Evolutionary conservation across 2,329 filamentous ascomycete species (phyloP), one percentile per base, ranked within the genome.

Genomic region (Sporothrix inflata): DNA sequence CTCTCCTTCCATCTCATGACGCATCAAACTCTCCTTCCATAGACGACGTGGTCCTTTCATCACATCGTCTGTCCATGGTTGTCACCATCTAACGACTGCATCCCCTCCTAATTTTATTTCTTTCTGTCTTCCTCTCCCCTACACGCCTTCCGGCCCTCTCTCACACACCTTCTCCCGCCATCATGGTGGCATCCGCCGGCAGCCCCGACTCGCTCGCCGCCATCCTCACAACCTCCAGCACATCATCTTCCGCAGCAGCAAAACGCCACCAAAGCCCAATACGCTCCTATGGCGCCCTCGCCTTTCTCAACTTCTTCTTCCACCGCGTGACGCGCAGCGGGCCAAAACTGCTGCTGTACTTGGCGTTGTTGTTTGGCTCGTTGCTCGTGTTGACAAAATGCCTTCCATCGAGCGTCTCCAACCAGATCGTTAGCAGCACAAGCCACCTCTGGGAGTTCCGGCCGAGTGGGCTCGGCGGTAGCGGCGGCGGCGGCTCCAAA

Each of bases 221-320:
- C 49, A 9, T 19, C 30, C 34, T 27, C 30, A 40, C 65, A 24
- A 34, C 63, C 9, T 27, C 24, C 12, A 38, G 49, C 27, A 57
- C 55, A 60, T 60, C 55, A 2, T 60, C 53, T 5, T 30, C 57
- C 21, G 8, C 57, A 42, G 14, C 30, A 38, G 16, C 30, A 27
- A 63, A 63, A 19, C 71, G 53, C 55, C 65, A 42, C 34, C 14
- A 6, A 24, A 61, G 51, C 16, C 42, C 60, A 51, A 60, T 27
- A 60, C 60, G 67, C 55, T 24, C 53, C 45, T 53, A 63, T 30
- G 55, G 71, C 34, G 55, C 57, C 40, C 9, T 57, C 40, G 74
- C 67, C 4, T 70, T 79, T 1, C 73, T 79, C 11, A 75, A 74
- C 65, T 79, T 79, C 68, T 78, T 79, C 63, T 79, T 78, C 19